Percentiles rank a stretch among this genome's conserved stretches.
phyloP scores from a whole-genome alignment of 1,284 basidiomycete species.

The Sporisorium sorghi region DNA sequence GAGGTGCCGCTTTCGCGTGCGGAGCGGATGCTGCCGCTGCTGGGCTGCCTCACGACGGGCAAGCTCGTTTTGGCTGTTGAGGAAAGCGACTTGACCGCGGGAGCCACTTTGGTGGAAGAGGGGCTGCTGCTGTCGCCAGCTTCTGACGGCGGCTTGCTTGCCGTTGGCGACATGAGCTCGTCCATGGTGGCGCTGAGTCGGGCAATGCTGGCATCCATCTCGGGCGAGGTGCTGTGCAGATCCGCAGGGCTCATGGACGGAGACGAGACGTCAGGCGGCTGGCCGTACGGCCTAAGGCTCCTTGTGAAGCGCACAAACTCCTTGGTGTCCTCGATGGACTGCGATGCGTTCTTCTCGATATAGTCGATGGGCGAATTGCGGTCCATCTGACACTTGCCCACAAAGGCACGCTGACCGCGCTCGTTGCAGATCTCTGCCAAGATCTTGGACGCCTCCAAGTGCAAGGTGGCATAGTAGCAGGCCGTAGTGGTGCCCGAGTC shows the following conservation, averaged over 20 bases:
- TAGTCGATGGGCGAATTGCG: constrained; percentile 79
- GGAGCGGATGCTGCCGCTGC: constrained; percentile 42
- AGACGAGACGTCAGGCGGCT: constrained; percentile 47
- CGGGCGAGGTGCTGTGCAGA: constrained; percentile 36
- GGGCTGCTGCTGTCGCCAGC: constrained; percentile 41
- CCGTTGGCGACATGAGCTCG: constrained; percentile 52
- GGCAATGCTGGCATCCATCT: constrained; percentile 62
- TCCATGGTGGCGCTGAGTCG: constrained; percentile 59
- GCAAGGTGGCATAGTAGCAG: constrained; percentile 89
- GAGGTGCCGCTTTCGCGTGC: constrained; percentile 44
- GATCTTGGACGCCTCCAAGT: constrained; percentile 82
- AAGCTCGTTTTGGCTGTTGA: constrained; percentile 9
- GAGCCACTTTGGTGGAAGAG: constrained; percentile 26
- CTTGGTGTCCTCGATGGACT: constrained; percentile 63
- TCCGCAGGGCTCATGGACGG: constrained; percentile 51
- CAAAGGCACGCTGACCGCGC: constrained; percentile 85
- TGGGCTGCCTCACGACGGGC: constrained; percentile 33
- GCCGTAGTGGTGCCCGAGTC: constrained; percentile 82
- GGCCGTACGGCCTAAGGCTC: constrained; percentile 41
- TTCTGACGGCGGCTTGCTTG: constrained; percentile 44
- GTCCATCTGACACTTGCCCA: constrained; percentile 96
- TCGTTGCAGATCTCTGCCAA: constrained; percentile 81
- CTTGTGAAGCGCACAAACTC: constrained; percentile 59
- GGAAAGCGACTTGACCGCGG: constrained; percentile 22
- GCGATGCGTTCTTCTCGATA: constrained; percentile 73